Conservation (phyloP, 139 green algal species). For the Chlorokybus atmophyticus region DNA sequence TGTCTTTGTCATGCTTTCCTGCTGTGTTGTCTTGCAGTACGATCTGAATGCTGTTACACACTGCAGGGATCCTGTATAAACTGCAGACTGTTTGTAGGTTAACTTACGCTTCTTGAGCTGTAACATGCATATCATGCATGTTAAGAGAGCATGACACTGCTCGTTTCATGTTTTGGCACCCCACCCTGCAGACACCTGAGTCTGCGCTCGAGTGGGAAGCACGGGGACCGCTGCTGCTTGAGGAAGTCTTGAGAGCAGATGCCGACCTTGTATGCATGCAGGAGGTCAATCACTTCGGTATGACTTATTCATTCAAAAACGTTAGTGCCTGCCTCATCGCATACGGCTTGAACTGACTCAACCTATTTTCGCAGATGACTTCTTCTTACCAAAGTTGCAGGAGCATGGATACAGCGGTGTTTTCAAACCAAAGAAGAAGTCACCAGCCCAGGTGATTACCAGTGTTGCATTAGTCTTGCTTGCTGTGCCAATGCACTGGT, state of each 20-base stretch:
- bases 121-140: no score
- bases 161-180: no score
- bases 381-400: conserved; percentile 22
- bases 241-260: background rate
- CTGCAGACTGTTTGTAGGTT: no score
- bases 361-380: conserved; percentile 20
- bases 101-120: no score
- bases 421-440: conserved; percentile 16
- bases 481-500: no score
- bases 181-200: no score
- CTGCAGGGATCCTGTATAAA: no score
- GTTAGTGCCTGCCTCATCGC: background rate
- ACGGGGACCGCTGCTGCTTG: conserved; percentile 10
- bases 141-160: no score
- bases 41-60: no score
- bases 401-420: conserved; percentile 17
- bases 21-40: no score
- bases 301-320: background rate
- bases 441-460: conserved; percentile 9
- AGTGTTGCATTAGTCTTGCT: no score
- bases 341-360: background rate
- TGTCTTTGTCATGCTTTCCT: no score
- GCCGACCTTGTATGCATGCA: conserved; percentile 25
- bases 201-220: conserved; percentile 4
- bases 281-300: conserved; percentile 27